Percentiles rank a stretch among this genome's conserved stretches.
These are phyloP conservation scores for Phytophthora ramorum DNA, from an alignment of 352 stramenopile genomes.

Conservation along the genomic window DNA sequence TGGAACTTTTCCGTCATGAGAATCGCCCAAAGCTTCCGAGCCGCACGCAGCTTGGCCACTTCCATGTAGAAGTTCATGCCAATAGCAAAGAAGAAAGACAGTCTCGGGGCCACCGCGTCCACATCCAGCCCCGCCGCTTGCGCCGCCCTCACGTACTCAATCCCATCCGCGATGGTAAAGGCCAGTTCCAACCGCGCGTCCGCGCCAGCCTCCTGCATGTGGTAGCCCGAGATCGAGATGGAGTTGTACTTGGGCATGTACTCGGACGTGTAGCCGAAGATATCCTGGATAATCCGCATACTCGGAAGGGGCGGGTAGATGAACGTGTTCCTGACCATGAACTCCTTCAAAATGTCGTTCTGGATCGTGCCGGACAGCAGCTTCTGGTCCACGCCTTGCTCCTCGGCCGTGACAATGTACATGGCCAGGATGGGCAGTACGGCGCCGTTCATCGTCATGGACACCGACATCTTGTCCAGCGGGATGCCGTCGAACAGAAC, in stretches of 20 bases:
- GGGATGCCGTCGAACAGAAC: constrained; percentile 97
- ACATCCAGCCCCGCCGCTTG: constrained; percentile 94
- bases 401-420: constrained; percentile 97
- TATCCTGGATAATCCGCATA: constrained; percentile 97
- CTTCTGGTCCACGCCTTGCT: constrained; percentile 93
- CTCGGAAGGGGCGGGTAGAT: constrained; percentile 96
- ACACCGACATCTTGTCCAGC: constrained; percentile 96
- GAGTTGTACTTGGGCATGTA: constrained; percentile 99
- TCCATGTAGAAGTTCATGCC: constrained; percentile 99
- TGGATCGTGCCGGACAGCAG: constrained; percentile 86
- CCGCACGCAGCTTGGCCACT: constrained; percentile 96
- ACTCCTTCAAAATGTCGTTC: constrained; percentile 99
- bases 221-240: constrained; percentile 97
- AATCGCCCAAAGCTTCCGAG: constrained; percentile 94
- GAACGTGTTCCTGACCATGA: constrained; percentile 98
- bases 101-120: constrained; percentile 92
- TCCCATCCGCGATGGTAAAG: constrained; percentile 97
- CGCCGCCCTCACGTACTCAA: constrained; percentile 96
- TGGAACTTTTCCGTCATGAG: constrained; percentile 95
- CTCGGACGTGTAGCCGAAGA: constrained; percentile 96
- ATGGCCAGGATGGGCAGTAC: constrained; percentile 96
- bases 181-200: constrained; percentile 95
- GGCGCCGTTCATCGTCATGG: constrained; percentile 99
- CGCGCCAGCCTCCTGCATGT: constrained; percentile 98
- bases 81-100: constrained; percentile 99